phyloP scores from a whole-genome alignment of 768 basidiomycete genomes.

The Boletus rubescentipes region DNA sequence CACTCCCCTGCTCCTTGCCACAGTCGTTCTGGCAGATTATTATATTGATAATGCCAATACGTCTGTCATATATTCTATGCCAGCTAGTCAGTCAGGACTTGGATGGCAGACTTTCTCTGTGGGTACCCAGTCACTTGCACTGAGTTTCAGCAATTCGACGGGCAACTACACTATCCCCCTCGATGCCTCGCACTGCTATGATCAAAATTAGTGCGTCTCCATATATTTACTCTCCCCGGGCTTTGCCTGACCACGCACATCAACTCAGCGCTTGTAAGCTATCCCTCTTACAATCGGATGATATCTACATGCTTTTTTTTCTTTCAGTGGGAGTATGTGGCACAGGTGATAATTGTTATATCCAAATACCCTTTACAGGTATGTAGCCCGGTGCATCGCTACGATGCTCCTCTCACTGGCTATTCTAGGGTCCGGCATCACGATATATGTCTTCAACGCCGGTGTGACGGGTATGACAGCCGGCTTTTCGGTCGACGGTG shows the following conservation, averaged over 20 bases:
- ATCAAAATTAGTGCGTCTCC: constrained; percentile 26
- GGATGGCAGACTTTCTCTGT: constrained; percentile 14
- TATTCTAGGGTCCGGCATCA: constrained; percentile 24
- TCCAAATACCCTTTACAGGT: constrained; percentile 25
- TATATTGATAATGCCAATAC: constrained; percentile 24
- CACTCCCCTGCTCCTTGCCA: constrained; percentile 11
- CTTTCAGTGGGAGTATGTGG: constrained; percentile 19
- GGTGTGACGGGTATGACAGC: constrained; percentile 21
- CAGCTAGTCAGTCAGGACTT: constrained; percentile 11
- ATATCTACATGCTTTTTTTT: background rate
- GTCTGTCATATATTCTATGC: constrained; percentile 19
- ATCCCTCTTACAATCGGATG: background rate
- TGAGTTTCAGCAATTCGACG: constrained; percentile 17
- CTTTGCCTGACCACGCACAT: background rate
- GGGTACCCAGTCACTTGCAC: background rate
- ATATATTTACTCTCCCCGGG: background rate
- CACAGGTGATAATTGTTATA: constrained; percentile 10
- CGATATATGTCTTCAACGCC: constrained; percentile 26
- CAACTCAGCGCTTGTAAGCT: constrained; percentile 20
- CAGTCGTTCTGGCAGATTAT: constrained; percentile 20
- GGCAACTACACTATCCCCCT: constrained; percentile 19
- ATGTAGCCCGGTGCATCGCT: background rate
- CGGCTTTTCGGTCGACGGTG: constrained; percentile 21
- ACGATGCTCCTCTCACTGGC: background rate
- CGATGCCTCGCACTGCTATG: constrained; percentile 20